Evolutionary conservation across 164 flowering plant species (phyloP), one percentile per base, ranked within the genome.

Genomic region (Tetrastigma voinierianum): DNA sequence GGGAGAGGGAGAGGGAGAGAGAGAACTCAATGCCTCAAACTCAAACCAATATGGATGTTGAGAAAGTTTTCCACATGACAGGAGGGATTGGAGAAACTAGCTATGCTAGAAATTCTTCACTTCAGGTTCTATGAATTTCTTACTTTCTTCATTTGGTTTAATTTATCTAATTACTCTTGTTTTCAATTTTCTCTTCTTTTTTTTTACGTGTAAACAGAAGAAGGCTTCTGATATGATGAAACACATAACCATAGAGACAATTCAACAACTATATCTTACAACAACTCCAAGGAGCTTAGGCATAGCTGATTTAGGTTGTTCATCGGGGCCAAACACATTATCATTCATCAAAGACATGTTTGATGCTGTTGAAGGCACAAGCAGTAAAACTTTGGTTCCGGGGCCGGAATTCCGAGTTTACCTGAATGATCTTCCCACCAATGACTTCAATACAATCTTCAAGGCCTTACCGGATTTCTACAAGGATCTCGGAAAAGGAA

Each of bases 301-400:
- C 75, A 80, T 91, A 47, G 96, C 94, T 32, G 98, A 93, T 67
- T 60, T 93, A 74, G 98, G 98, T 10, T 90, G 98, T 56, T 89
- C 96, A 3, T 89, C 95, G 0, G 98, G 98, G 40, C 89, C 86
- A 19, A 93, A 89, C 74, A 78, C 98, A 8, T 66, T 93, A 13
- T 80, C 87, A 2, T 76, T 74, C 32, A 76, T 86, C 53, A 74
- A 53, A 68, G 84, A 84, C 4, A 72, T 89, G 6, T 64, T 90
- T 25, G 67, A 75, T 4, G 79, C 81, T 5, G 74, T 91, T 16
- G 81, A 80, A 43, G 71, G 24, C 2, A 68, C 74, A 5, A 72
- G 86, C 12, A 57, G 62, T 0, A 72, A 65, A 13, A 57, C 58
- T 12, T 14, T 48, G 19, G 59, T 20, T 1, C 70, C 85, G 2